These are phyloP conservation scores for Pelagophyceae sp. DNA, from an alignment of 352 stramenopile genomes.

Conservation along the genomic window DNA sequence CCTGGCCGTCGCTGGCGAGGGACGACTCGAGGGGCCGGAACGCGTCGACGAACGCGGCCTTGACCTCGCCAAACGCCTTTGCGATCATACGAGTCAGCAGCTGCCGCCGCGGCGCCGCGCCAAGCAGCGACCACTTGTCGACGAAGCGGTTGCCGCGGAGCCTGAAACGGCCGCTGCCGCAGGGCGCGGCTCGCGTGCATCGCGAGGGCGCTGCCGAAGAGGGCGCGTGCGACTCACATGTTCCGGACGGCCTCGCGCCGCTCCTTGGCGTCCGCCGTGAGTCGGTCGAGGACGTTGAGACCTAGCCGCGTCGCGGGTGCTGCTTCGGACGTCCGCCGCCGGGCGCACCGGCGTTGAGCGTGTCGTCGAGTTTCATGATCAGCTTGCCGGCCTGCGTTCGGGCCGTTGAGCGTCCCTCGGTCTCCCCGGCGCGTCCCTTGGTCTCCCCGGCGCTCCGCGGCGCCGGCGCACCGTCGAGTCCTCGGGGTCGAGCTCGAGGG, in stretches of 20 bases:
- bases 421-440: too few relatives aligned
- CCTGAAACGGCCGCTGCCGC: too few relatives aligned
- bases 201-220: too few relatives aligned
- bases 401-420: too few relatives aligned
- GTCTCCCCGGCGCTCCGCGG: too few relatives aligned
- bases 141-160: not conserved
- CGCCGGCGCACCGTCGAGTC: too few relatives aligned
- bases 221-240: too few relatives aligned
- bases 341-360: not conserved
- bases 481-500: not conserved
- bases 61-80: conserved; percentile 8
- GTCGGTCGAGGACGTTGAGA: not conserved
- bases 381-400: not conserved
- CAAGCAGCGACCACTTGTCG: not conserved
- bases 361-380: not conserved
- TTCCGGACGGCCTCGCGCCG: not conserved
- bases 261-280: not conserved
- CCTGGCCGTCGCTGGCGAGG: not conserved
- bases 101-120: not conserved
- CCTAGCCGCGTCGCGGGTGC: too few relatives aligned
- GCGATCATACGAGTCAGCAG: not conserved
- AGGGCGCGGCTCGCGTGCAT: too few relatives aligned
- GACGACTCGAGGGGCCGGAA: not conserved
- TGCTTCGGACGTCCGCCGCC: too few relatives aligned
- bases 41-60: not conserved